phyloP scores from a whole-genome alignment of 768 basidiomycete genomes.

The Cyclocybe aegerita region DNA sequence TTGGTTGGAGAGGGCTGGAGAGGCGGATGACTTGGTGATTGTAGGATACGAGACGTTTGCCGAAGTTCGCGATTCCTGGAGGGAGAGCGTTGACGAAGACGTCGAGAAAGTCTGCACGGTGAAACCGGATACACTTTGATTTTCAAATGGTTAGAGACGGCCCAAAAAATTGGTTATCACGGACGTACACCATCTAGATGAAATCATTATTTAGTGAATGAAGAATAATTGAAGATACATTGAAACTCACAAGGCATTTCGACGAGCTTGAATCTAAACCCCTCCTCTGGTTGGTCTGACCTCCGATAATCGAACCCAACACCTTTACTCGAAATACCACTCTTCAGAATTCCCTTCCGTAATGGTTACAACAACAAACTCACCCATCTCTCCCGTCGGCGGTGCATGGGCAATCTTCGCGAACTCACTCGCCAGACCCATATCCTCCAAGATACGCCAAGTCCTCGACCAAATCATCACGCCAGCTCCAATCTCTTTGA shows the following conservation, averaged over 20 bases:
- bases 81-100: conserved; percentile 35
- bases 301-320: conserved; percentile 46
- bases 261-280: conserved; percentile 37
- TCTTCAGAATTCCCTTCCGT: neutral
- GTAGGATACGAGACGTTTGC: conserved; percentile 32
- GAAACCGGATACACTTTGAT: conserved; percentile 39
- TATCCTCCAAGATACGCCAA: conserved; percentile 40
- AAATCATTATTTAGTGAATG: neutral
- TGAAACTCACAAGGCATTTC: conserved; percentile 37
- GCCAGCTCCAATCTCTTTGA: conserved; percentile 51
- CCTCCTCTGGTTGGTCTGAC: conserved; percentile 38
- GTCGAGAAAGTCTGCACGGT: conserved; percentile 49
- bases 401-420: conserved; percentile 32
- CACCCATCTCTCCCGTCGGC: conserved; percentile 29
- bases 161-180: neutral
- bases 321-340: conserved; percentile 21
- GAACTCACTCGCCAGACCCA: conserved; percentile 36
- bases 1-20: conserved; percentile 5
- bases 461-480: conserved; percentile 47
- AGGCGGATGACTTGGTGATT: neutral
- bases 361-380: conserved; percentile 3
- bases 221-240: neutral
- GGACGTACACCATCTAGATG: conserved; percentile 26
- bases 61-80: conserved; percentile 33
- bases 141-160: neutral